Evolutionary conservation across 2,329 filamentous ascomycete genomes (phyloP), one percentile per base, ranked within the genome.

Genomic region (Camillea tinctor): DNA sequence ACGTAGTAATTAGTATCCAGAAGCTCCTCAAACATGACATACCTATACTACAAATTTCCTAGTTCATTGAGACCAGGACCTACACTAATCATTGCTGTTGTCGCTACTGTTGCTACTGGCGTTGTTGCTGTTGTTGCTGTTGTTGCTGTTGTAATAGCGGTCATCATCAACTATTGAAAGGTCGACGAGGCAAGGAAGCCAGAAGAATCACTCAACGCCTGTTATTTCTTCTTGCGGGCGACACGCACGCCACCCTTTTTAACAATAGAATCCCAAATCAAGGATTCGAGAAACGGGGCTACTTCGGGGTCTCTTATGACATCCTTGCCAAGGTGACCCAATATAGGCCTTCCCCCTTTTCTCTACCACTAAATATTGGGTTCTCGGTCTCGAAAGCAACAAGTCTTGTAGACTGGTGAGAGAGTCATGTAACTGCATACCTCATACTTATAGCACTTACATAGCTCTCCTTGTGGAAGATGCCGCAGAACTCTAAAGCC

Each of bases 281-380:
- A 40, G 62, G 23, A 23, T 62, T 57, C 52, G 56, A 59, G 50
- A 63, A 54, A 65, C 65, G 65, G 65, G 56, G 62, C 63, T 67
- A 67, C 65, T 60, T 67, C 65, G 65, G 65, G 60, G 63, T 59
- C 65, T 67, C 63, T 64, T 51, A 26, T 24, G 55, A 24, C 26
- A 69, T 66, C 68, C 68, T 60, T 59, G 67, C 61, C 55, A 21
- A 44, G 36, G 36, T 44, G 15, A 15, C 17, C 36, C 36, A 44
- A 2, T 44, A 44, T 17, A 44, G 2, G 26, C 36, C 17, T 44
- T n/a, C 11, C 36, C 36, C 36, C 36, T 15, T 17, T 40, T 26
- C 24, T 26, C 26, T 30, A 30, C 26, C 13, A 11, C 36, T 44
- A n/a, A 44, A 44, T n/a, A 44, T 44, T 30, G 17, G 36, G 36